Evolutionary conservation across 345 rosid genomes (phyloP), one percentile per base, ranked within the genome.

Genomic region (Ricinus communis): DNA sequence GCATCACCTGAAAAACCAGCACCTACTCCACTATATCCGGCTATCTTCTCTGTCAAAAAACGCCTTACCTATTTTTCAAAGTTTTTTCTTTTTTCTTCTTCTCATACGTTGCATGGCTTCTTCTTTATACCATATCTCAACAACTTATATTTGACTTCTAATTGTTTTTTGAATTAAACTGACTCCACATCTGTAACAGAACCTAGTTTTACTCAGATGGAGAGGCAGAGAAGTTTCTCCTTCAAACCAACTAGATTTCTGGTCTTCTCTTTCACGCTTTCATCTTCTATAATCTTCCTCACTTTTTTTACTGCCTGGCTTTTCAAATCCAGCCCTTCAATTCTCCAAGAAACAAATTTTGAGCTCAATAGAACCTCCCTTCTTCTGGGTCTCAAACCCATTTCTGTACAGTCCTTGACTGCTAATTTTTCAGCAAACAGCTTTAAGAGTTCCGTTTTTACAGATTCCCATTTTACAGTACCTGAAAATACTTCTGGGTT

Each of bases 171-270:
- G 13, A 50, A 21, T 11, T 2, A 50, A 24, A 38, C 36, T n/a
- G n/a, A n/a, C n/a, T 40, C 56, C 71, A 22, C 55, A 57, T 69
- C 25, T 27, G 16, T 3, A 55, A n/a, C 46, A 5, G 21, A 61
- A 64, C 49, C 18, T 25, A 57, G 65, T 15, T n/a, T 9, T 9
- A n/a, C n/a, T 56, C 21, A 56, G 61, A 94, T 94, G 98, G 97
- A 91, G 78, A 87, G 91, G 78, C 96, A 86, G 70, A 75, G 81
- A 74, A 94, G 93, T 82, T 91, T 91, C 86, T 79, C 84, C 46
- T 71, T 87, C 45, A 93, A 86, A 81, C 79, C 94, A 77, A 77
- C 90, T 0, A 84, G 87, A 75, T 72, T 82, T 69, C 81, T 88
- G 62, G 80, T 79, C 24, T 80, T 90, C 33, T 74, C 85, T 68